A percentile compares a stretch with the other conserved stretches of the same genome.
Conservation (phyloP, 2,329 filamentous ascomycete species). For the Fusarium poae region DNA sequence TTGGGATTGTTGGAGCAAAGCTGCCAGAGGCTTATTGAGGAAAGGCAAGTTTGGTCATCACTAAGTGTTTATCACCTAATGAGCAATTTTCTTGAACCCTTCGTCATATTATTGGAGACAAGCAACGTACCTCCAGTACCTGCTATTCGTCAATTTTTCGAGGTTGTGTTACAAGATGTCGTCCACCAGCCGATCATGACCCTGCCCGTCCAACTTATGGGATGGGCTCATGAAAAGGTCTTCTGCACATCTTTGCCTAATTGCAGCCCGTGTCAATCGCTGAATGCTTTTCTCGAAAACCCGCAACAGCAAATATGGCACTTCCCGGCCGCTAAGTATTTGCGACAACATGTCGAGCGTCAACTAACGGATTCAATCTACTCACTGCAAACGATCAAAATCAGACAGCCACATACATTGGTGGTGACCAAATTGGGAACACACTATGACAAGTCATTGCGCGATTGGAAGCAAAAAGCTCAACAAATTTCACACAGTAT, state of each 20-base stretch:
- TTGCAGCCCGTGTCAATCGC: constrained; percentile 5
- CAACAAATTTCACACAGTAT: background rate
- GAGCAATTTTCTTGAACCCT: background rate
- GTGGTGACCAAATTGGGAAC: constrained; percentile 13
- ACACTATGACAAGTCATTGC: constrained; percentile 2
- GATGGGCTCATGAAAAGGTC: constrained; percentile 12
- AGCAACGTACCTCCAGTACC: background rate
- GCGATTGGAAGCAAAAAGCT: background rate
- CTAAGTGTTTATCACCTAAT: background rate
- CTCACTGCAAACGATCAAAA: background rate
- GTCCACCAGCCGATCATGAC: constrained; percentile 4
- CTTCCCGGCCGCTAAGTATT: background rate
- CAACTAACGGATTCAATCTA: constrained; percentile 2
- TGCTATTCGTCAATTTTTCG: constrained; percentile 5
- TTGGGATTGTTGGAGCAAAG: constrained; percentile 7
- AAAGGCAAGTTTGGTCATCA: background rate
- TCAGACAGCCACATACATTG: background rate
- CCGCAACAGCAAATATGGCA: background rate
- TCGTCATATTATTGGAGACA: background rate
- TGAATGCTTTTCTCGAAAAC: constrained; percentile 16
- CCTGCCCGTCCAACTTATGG: background rate
- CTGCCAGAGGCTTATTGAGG: constrained; percentile 4
- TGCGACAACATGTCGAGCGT: background rate
- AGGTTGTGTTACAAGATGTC: background rate
- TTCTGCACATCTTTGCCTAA: background rate